Conservation (phyloP, 2,329 filamentous ascomycete genomes). For the Botrytis porri region DNA sequence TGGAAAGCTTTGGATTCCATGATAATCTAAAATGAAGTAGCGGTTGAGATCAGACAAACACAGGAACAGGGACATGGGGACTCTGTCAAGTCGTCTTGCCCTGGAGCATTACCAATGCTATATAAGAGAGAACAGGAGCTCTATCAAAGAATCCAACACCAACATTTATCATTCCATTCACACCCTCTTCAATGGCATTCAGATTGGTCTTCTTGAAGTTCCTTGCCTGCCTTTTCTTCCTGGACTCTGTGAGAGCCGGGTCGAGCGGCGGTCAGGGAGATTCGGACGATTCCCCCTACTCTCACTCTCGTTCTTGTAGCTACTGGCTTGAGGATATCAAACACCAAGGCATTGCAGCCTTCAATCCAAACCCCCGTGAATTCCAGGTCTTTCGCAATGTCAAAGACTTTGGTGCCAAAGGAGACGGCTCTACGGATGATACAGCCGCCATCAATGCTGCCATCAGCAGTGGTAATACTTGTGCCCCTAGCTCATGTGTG, state of each 20-base stretch:
- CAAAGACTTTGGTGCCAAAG: conserved; percentile 22
- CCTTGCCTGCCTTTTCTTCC: not conserved
- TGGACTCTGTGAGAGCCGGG: not conserved
- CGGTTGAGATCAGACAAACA: not conserved
- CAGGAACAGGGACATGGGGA: not conserved
- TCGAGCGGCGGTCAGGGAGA: not conserved
- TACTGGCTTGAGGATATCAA: conserved; percentile 28
- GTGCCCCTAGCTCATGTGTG: conserved; percentile 33
- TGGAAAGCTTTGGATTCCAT: too few species aligned
- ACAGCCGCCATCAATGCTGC: conserved; percentile 65
- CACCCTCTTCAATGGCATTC: not conserved
- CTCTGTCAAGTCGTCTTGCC: not conserved
- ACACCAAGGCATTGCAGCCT: conserved; percentile 27
- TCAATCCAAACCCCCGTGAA: conserved; percentile 1
- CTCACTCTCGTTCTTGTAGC: not conserved
- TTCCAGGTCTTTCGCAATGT: conserved; percentile 24
- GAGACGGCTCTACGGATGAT: conserved; percentile 25
- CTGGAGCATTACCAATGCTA: not conserved
- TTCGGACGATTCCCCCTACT: not conserved
- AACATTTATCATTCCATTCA: not conserved
- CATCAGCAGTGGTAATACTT: conserved; percentile 20
- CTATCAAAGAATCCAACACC: not conserved
- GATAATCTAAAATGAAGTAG: too few species aligned
- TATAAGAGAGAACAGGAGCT: not conserved
- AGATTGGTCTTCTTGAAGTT: not conserved